Base-by-base conservation (phyloP, 805 yeast species). In the Metschnikowia gelsemii region DNA sequence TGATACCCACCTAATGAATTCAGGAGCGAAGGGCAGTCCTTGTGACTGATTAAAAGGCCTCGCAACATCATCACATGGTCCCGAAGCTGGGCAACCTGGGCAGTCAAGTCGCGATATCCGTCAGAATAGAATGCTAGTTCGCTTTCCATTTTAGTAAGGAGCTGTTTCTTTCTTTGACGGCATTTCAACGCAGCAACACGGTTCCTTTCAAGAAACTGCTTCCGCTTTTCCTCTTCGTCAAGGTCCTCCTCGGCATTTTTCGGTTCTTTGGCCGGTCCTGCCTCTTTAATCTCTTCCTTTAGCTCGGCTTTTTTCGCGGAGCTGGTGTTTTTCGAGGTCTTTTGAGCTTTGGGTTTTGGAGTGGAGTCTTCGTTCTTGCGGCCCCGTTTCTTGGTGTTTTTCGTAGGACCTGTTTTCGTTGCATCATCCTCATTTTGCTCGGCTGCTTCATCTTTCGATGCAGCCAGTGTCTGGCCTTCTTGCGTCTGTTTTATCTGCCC, bases 111-210 rank as follows among this genome's bases (percentile, higher is more conserved):
- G 17, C 83, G 77, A 62, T 86, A 88, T 47, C 89, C 90, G 8
- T 72, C 62, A 13, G 85, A 73, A 58, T 81, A 87, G 53, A 77
- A 81, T 32, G 79, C 74, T 39, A 88, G 72, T 58, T 89, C 95
- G 34, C 74, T 79, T 59, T 89, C 95, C 78, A 93, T 83, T 52
- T 83, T 84, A 43, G 78, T 81, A 24, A 89, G 77, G 72, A 84
- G 83, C 59, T 87, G 88, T 68, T 93, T 93, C 72, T 93, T 93
- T 43, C 97, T 78, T 63, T 87, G 95, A 45, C 99, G 78, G 70
- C 98, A 93, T 59, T 89, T 90, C 18, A 93, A 80, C 0, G 99
- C 99, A 0, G 99, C 99, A 8, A 93, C 79, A 43, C 99, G 75
- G 62, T 93, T 93, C 49, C 98, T 74, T 59, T 93, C 99, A 50